Evolutionary conservation across 371 early-diverging fungal genomes (phyloP).

Genomic region (Blakeslea trispora): DNA sequence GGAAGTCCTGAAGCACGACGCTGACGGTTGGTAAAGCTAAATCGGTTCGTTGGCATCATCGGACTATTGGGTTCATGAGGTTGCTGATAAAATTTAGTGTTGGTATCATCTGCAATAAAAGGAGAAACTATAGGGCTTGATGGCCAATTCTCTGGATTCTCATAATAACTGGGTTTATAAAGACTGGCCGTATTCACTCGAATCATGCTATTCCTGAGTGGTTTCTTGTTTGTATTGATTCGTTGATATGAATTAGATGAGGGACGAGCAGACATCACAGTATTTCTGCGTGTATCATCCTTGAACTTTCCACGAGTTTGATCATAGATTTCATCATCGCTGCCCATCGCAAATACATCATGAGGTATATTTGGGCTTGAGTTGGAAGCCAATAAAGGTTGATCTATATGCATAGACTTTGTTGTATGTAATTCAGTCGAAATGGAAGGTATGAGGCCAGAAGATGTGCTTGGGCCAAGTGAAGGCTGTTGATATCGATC

Average conservation of each 20-base stretch:
- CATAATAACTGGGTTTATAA: constrained; percentile 20
- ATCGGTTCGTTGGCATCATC: constrained; percentile 9
- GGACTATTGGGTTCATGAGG: not conserved
- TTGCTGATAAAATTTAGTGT: not conserved
- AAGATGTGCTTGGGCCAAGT: not conserved
- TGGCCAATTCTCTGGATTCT: constrained; percentile 24
- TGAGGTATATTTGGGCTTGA: not conserved
- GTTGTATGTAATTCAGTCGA: too few relatives aligned
- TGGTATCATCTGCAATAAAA: constrained; percentile 1
- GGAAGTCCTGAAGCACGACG: constrained; percentile 54
- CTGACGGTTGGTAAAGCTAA: constrained; percentile 29
- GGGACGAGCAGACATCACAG: constrained; percentile 4
- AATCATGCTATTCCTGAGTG: constrained; percentile 11
- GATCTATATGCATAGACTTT: too few relatives aligned
- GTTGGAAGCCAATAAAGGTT: too few relatives aligned
- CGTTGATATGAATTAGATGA: constrained; percentile 23
- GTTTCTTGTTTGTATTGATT: constrained; percentile 11
- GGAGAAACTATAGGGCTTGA: constrained; percentile 31
- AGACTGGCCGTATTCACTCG: constrained; percentile 35
- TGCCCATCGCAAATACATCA: constrained; percentile 18
- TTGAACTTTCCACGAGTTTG: constrained; percentile 13
- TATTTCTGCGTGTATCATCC: constrained; percentile 31
- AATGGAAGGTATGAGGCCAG: not conserved
- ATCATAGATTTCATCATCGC: constrained; percentile 50
- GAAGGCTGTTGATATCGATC: constrained; percentile 4